Percentiles rank a stretch among this genome's conserved stretches.
These are phyloP conservation scores for Sclerotinia minor DNA, from an alignment of 2,329 filamentous ascomycete species.

Conservation along the genomic window DNA sequence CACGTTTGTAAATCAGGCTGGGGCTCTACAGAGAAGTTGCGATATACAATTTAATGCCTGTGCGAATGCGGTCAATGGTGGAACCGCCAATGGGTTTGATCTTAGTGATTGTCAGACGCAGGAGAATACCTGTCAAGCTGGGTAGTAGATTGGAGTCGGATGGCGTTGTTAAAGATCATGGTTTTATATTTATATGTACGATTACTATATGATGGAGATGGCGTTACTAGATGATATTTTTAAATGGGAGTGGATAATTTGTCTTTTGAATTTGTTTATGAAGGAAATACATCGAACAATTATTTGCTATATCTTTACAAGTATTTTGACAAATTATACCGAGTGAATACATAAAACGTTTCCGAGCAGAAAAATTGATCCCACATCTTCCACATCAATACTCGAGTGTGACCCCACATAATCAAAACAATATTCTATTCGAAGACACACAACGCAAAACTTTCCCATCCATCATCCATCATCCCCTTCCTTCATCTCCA, in stretches of 20 bases:
- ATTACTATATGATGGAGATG: neutral
- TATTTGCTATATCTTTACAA: no score
- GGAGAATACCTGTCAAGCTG: conserved; percentile 28
- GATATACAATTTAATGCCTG: conserved; percentile 65
- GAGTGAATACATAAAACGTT: no score
- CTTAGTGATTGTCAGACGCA: conserved; percentile 34
- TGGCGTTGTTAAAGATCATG: neutral
- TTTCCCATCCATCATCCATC: no score
- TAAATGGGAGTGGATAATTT: neutral
- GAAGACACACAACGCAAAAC: no score
- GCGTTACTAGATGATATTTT: neutral
- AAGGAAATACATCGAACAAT: neutral
- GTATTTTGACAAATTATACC: no score
- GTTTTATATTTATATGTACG: neutral
- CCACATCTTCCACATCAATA: no score
- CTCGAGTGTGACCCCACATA: no score
- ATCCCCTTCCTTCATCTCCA: no score
- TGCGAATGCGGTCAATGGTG: conserved; percentile 56
- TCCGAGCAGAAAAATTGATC: no score
- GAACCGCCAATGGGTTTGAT: conserved; percentile 37
- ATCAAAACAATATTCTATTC: no score
- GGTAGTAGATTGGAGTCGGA: neutral
- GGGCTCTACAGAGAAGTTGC: conserved; percentile 60
- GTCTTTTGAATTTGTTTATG: neutral
- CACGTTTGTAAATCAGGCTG: conserved; percentile 56